phyloP scores from a whole-genome alignment of 139 green algal species.

The Spirogloea muscicola region DNA sequence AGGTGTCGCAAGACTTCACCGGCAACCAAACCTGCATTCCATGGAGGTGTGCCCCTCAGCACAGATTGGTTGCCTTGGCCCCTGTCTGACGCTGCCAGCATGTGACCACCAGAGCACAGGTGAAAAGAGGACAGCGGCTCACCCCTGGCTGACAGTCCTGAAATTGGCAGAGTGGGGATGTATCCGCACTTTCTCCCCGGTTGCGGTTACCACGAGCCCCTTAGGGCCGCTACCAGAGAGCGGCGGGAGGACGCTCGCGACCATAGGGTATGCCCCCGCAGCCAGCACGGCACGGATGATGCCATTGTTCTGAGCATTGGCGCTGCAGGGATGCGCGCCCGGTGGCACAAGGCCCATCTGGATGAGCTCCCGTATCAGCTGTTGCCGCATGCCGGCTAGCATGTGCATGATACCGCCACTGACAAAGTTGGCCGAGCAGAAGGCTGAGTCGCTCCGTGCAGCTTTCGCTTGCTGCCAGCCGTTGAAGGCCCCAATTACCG shows the following conservation, averaged over 20 bases:
- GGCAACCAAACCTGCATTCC: too few species aligned
- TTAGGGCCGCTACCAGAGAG: not conserved
- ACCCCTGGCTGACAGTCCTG: too few species aligned
- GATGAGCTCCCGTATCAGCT: conserved; percentile 19
- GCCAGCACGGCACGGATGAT: conserved; percentile 37
- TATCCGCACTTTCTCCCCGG: conserved; percentile 38
- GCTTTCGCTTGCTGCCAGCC: conserved; percentile 23
- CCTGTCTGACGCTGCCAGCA: too few species aligned
- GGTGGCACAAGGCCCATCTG: conserved; percentile 22
- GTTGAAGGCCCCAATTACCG: conserved; percentile 43
- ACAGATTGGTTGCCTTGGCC: too few species aligned
- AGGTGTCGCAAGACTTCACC: too few species aligned
- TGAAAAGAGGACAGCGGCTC: too few species aligned
- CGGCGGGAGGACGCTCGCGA: conserved; percentile 34
- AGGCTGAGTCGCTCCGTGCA: not conserved
- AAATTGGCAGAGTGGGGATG: conserved; percentile 41
- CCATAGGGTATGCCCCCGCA: conserved; percentile 40
- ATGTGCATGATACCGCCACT: conserved; percentile 23
- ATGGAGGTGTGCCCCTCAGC: too few species aligned
- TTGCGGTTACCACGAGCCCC: conserved; percentile 18
- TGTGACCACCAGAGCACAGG: too few species aligned
- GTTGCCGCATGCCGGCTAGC: conserved; percentile 30
- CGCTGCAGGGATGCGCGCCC: conserved; percentile 19
- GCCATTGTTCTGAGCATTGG: conserved; percentile 26
- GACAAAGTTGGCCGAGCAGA: conserved; percentile 21